Conservation (phyloP, 2,329 filamentous ascomycete species). For the Botrytis fabae region DNA sequence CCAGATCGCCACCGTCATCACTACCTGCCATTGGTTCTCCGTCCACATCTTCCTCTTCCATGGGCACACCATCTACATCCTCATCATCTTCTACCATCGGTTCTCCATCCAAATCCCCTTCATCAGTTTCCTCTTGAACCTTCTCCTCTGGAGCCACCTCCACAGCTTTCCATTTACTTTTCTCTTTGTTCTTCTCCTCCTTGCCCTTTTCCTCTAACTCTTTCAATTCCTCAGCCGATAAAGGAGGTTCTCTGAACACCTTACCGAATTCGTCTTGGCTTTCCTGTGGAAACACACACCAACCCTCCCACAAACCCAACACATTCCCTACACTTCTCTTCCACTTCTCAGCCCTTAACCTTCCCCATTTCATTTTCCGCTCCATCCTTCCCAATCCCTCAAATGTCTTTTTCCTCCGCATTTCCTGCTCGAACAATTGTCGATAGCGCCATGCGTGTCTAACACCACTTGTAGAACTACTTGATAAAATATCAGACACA, state of each 20-base stretch:
- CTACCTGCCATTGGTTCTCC: slow-evolving; percentile 54
- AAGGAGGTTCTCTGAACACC: slow-evolving; percentile 70
- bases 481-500: slow-evolving; percentile 67
- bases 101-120: slow-evolving; percentile 47
- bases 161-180: slow-evolving; percentile 43
- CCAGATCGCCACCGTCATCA: slow-evolving; percentile 41
- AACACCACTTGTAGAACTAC: slow-evolving; percentile 62
- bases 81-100: slow-evolving; percentile 45
- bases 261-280: slow-evolving; percentile 70
- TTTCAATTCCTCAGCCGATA: slow-evolving; percentile 45
- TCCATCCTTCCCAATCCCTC: slow-evolving; percentile 64
- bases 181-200: slow-evolving; percentile 37
- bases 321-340: slow-evolving; percentile 58
- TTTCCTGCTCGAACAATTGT: slow-evolving; percentile 60
- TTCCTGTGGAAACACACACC: slow-evolving; percentile 72
- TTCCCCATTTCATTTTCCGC: slow-evolving; percentile 63
- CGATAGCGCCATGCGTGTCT: slow-evolving; percentile 70
- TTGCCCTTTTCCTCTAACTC: slow-evolving; percentile 41
- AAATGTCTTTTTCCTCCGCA: slow-evolving; percentile 61
- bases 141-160: slow-evolving; percentile 45
- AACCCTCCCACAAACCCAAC: slow-evolving; percentile 62
- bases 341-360: slow-evolving; percentile 66
- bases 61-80: slow-evolving; percentile 44
- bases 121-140: slow-evolving; percentile 52
- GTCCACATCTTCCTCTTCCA: slow-evolving; percentile 51